Evolutionary conservation across 108 stramenopile genomes (phyloP).

Genomic region (Skeletonema grethae): DNA sequence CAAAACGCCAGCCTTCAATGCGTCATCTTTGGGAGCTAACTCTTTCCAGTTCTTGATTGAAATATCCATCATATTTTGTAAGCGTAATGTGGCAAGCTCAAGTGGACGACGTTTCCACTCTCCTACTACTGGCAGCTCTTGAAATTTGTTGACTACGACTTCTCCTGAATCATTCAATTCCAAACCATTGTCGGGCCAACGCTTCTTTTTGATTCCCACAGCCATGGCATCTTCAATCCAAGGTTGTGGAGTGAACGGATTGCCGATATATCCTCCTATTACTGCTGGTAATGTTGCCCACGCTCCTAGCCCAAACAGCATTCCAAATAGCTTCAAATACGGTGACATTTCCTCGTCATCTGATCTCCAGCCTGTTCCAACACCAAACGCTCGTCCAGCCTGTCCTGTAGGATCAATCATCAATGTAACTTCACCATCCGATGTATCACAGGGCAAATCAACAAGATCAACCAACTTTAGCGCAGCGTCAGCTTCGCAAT

Average conservation of each 20-base stretch:
- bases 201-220: conserved; percentile 68
- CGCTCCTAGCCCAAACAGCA: conserved; percentile 90
- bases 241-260: conserved; percentile 77
- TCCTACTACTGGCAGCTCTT: conserved; percentile 82
- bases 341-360: conserved; percentile 81
- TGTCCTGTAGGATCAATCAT: conserved; percentile 78
- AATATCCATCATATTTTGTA: conserved; percentile 89
- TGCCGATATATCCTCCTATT: conserved; percentile 91
- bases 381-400: conserved; percentile 78
- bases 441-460: conserved; percentile 54
- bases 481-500: conserved; percentile 70
- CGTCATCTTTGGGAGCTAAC: conserved; percentile 72
- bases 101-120: conserved; percentile 85
- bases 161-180: conserved; percentile 56
- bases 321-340: conserved; percentile 87
- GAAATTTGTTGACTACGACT: conserved; percentile 70
- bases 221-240: conserved; percentile 91
- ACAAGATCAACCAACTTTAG: conserved; percentile 56
- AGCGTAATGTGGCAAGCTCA: conserved; percentile 87
- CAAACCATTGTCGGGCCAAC: conserved; percentile 87
- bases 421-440: conserved; percentile 53
- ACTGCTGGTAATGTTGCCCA: conserved; percentile 92
- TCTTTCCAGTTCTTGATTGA: conserved; percentile 84
- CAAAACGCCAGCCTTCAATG: conserved; percentile 72
- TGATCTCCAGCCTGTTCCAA: conserved; percentile 74